Conservation (phyloP, 2,329 filamentous ascomycete genomes). For the Penicillium sp. region DNA sequence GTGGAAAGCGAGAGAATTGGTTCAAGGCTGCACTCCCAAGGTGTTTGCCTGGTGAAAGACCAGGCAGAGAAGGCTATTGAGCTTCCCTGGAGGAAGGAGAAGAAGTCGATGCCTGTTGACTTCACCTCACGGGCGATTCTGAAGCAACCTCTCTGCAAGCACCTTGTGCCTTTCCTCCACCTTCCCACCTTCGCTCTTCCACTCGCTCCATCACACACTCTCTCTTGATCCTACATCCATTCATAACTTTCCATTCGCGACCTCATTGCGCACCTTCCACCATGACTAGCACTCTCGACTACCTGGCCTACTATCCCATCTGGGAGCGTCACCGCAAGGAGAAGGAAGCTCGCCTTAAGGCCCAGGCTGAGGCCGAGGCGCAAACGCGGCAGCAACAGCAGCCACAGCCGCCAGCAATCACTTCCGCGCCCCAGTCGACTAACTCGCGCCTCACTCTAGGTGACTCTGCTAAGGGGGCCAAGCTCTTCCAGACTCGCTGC, state of each 20-base stretch:
- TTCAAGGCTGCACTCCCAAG: background rate
- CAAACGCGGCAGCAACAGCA: background rate
- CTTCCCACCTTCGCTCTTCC: background rate
- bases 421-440: slow-evolving; percentile 21
- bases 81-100: background rate
- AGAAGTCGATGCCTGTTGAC: background rate
- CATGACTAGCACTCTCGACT: slow-evolving; percentile 30
- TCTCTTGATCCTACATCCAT: background rate
- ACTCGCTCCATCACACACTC: background rate
- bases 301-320: background rate
- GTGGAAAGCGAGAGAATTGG: background rate
- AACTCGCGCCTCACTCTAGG: slow-evolving; percentile 56
- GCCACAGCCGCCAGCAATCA: background rate
- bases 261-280: background rate
- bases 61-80: background rate
- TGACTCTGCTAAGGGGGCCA: slow-evolving; percentile 94
- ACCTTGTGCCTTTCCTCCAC: background rate
- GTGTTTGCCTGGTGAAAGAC: background rate
- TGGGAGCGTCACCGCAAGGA: no score
- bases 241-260: background rate
- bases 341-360: no score
- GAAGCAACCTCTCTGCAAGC: background rate
- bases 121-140: slow-evolving; percentile 1
- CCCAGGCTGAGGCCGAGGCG: background rate
- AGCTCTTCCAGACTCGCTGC: slow-evolving; percentile 97